Evolutionary conservation across 345 rosid genomes (phyloP).

Genomic region (Cochlearia excelsa): DNA sequence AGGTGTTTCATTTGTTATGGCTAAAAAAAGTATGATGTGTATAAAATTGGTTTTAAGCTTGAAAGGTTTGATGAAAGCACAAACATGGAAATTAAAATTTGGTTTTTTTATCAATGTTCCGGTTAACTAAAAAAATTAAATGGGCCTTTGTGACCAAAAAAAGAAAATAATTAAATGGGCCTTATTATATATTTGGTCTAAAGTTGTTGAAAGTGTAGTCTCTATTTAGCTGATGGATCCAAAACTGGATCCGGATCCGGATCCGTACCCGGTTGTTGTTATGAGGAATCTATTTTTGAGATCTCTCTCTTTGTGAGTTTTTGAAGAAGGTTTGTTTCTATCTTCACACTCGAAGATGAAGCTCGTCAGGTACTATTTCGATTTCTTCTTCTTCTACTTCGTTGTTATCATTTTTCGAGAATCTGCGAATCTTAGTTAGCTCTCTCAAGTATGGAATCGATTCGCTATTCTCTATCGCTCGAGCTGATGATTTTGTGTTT

Average conservation of each 20-base stretch:
- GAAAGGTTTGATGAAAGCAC: not conserved
- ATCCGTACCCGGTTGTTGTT: conserved; percentile 17
- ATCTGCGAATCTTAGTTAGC: too few species aligned
- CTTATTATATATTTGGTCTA: conserved; percentile 7
- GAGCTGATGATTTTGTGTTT: not conserved
- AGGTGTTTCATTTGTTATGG: not conserved
- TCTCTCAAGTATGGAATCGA: too few species aligned
- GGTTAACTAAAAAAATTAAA: too few species aligned
- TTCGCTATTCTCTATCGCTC: too few species aligned
- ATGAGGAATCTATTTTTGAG: conserved; percentile 14
- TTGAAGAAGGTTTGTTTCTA: too few species aligned
- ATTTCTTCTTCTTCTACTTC: not conserved
- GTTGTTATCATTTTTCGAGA: too few species aligned
- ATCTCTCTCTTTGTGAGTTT: conserved; percentile 1
- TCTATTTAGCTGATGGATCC: conserved; percentile 1
- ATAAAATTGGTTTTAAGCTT: not conserved
- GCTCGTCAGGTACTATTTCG: conserved; percentile 47
- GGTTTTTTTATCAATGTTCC: too few species aligned
- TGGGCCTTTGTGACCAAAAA: too few species aligned
- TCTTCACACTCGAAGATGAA: conserved; percentile 34
- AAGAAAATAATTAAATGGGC: conserved; percentile 18
- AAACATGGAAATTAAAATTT: too few species aligned
- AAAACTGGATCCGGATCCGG: conserved; percentile 7
- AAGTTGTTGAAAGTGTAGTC: too few species aligned
- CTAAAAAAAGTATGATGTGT: not conserved